Percentiles rank a stretch among this genome's conserved stretches.
Evolutionary conservation across 2,329 filamentous ascomycete species (phyloP).

Genomic region (Ramularia collo-cygni): DNA sequence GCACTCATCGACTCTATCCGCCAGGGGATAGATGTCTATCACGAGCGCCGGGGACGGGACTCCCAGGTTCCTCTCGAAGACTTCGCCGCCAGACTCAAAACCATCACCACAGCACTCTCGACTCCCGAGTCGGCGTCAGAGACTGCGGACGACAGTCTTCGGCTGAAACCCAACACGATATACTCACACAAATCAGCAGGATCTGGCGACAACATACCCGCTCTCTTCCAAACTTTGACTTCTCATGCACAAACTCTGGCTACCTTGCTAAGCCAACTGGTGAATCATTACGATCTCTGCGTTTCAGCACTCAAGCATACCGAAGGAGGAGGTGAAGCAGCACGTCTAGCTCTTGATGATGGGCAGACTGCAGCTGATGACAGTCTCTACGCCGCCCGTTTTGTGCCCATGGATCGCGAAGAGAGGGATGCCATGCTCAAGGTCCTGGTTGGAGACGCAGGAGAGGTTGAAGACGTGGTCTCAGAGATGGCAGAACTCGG

Average conservation of each 20-base stretch:
- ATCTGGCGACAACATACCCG: conserved; percentile 35
- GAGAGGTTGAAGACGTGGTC: conserved; percentile 56
- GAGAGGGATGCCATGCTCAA: conserved; percentile 78
- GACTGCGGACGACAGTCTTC: conserved; percentile 1
- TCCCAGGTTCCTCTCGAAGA: conserved; percentile 50
- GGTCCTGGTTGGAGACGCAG: conserved; percentile 66
- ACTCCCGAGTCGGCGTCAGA: conserved; percentile 8
- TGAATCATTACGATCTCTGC: conserved; percentile 86
- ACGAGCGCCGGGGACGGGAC: conserved; percentile 55
- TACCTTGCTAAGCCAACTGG: conserved; percentile 68
- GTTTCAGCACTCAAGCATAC: conserved; percentile 86
- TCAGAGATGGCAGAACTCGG: conserved; percentile 67
- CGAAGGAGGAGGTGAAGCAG: conserved; percentile 52
- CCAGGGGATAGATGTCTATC: conserved; percentile 62
- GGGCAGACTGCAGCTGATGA: conserved; percentile 42
- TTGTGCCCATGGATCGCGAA: conserved; percentile 62
- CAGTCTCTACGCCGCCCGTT: conserved; percentile 49
- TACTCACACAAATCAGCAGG: conserved; percentile 25
- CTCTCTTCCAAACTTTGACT: conserved; percentile 52
- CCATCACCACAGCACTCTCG: conserved; percentile 13
- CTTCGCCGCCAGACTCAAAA: conserved; percentile 60
- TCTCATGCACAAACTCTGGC: conserved; percentile 77
- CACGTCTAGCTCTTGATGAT: conserved; percentile 34
- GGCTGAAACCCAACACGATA: not conserved
- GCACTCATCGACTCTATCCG: conserved; percentile 60